phyloP scores from a whole-genome alignment of 371 early-diverging fungal genomes.

The Cokeromyces recurvatus region DNA sequence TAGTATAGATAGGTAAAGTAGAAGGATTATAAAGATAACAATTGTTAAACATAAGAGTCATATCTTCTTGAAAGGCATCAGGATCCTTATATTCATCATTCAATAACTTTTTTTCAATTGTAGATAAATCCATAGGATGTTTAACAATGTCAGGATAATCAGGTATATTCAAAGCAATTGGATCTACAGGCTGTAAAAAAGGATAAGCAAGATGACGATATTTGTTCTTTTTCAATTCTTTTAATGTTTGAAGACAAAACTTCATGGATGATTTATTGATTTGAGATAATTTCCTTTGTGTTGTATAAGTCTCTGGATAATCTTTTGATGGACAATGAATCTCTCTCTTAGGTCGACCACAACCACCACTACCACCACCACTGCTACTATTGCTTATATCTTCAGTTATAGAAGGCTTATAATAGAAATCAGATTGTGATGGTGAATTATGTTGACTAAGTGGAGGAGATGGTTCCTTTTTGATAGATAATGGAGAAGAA shows the following conservation, averaged over 20 bases:
- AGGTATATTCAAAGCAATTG: conserved; percentile 86
- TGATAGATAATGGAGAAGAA: neutral
- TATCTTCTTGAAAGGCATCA: conserved; percentile 78
- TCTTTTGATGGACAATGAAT: conserved; percentile 68
- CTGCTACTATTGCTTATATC: too few species aligned
- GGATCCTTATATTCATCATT: conserved; percentile 64
- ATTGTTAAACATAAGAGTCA: conserved; percentile 87
- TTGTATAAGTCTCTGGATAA: conserved; percentile 39
- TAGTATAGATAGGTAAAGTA: conserved; percentile 80
- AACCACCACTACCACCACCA: too few species aligned
- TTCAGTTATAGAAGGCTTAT: too few species aligned
- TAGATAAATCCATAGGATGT: conserved; percentile 97
- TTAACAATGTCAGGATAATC: conserved; percentile 92
- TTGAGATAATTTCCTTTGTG: conserved; percentile 34
- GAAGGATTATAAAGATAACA: conserved; percentile 94
- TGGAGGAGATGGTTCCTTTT: conserved; percentile 6
- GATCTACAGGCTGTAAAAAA: conserved; percentile 94
- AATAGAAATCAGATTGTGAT: neutral
- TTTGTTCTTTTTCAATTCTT: conserved; percentile 75
- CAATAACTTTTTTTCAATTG: conserved; percentile 85
- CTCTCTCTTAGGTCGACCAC: conserved; percentile 66
- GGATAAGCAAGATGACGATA: conserved; percentile 66
- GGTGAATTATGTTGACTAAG: conserved; percentile 7
- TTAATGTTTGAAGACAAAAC: conserved; percentile 63
- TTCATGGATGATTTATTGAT: conserved; percentile 58